phyloP scores from a whole-genome alignment of 495 filamentous ascomycete species.

The Penicillium coprophilum region DNA sequence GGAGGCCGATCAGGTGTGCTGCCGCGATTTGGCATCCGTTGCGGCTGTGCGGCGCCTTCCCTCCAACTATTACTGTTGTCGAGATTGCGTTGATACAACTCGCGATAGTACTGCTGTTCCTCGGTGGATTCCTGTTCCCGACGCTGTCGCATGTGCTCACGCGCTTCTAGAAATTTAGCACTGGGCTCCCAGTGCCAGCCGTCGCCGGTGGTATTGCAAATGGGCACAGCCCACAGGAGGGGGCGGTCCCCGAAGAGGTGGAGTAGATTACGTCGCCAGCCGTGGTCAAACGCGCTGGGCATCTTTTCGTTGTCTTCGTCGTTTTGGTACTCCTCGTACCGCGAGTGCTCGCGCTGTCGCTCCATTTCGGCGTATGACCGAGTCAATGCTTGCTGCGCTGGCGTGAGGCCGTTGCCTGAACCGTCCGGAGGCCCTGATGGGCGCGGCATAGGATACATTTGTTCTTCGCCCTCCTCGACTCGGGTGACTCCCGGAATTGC shows the following conservation, averaged over 20 bases:
- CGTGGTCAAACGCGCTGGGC: constrained; percentile 90
- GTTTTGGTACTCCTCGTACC: constrained; percentile 86
- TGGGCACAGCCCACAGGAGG: constrained; percentile 73
- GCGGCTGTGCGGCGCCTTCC: constrained; percentile 22
- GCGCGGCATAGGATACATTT: constrained; percentile 31
- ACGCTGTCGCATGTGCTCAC: constrained; percentile 57
- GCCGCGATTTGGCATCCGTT: constrained; percentile 45
- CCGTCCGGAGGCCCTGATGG: constrained; percentile 20
- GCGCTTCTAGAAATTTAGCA: constrained; percentile 64
- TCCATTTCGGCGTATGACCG: constrained; percentile 72
- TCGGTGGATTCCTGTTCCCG: constrained; percentile 55
- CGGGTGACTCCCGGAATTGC: constrained; percentile 76
- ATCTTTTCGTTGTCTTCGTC: constrained; percentile 82
- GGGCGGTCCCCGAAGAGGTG: constrained; percentile 77
- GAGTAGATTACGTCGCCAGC: constrained; percentile 71
- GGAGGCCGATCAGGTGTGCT: constrained; percentile 51
- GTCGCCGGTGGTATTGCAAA: constrained; percentile 81
- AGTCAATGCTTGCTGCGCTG: constrained; percentile 50
- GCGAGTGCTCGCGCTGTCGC: constrained; percentile 63
- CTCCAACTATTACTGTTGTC: constrained; percentile 38
- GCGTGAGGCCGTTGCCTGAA: constrained; percentile 24
- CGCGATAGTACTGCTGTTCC: constrained; percentile 50
- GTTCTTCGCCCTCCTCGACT: constrained; percentile 74
- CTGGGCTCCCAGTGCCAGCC: constrained; percentile 96
- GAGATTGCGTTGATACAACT: constrained; percentile 43